Base-by-base conservation (phyloP, 192 early-diverging fungal species). In the Entomortierella beljakovae region DNA sequence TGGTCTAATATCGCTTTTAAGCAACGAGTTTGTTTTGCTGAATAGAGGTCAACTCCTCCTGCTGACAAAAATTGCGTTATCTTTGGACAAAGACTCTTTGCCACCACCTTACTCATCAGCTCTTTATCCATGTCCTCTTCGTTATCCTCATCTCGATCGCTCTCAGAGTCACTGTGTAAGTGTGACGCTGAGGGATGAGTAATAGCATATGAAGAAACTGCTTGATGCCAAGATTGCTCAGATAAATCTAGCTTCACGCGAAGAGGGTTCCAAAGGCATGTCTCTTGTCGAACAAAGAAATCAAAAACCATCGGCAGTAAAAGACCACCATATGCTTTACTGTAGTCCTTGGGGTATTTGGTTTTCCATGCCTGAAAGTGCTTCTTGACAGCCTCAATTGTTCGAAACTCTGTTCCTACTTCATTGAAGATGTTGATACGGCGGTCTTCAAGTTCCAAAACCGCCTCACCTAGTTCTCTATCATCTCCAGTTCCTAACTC, bases 301-400 rank as follows among this genome's bases (percentile, higher is more conserved):
- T 87, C 86, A 82, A 89, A 89, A 9, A 86, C 88, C 8, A 80
- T 66, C 1, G 88, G 84, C 68, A 89, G 38, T 33, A 85, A 76
- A 0, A 89, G 68, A 1, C 83, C 84, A 15, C 88, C 88, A 69
- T 85, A 89, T 0, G 88, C 88, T 51, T 87, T 87, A 40, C 63
- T 61, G 63, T 89, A 89, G 55, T 89, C 88, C 34, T 82, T 84
- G 46, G 67, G 71, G 40, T 82, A 86, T 0, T 86, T 66, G 0
- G 71, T 77, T 37, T 86, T 87, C 86, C 86, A 89, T 3, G 77
- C 79, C 31, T 82, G 80, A 70, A 89, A 89, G 46, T 69, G 71
- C 40, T 69, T 59, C 64, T 82, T 87, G 1, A 89, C 85, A 16
- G 73, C 68, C 29, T 58, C 35, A 6, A 89, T 46, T 0, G 82